Evolutionary conservation across 495 filamentous ascomycete species (phyloP), one percentile per base, ranked within the genome.

Genomic region (Cetradonia linearis): DNA sequence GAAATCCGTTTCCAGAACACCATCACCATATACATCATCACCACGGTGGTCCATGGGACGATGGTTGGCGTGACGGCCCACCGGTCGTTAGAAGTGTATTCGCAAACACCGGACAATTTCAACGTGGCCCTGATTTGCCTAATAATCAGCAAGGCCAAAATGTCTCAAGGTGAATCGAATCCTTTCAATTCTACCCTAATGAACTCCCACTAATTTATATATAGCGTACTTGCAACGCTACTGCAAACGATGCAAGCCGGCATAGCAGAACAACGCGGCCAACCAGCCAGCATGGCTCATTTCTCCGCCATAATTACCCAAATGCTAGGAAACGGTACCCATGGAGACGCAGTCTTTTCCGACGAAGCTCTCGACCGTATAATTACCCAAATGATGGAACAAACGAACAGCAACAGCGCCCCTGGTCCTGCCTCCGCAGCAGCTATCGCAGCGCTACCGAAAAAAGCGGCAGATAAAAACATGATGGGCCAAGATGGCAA

Each of bases 301-400:
- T 69, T 73, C 31, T 64, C 74, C 27, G 75, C 71, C 10, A 55
- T 81, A 27, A 66, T 87, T 42, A 69, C 72, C 30, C 70, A 74
- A 6, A 62, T 92, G 38, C 69, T 90, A 42, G 73, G 72, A 23
- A 70, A 71, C 34, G 82, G 76, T 9, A 76, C 77, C 6, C 76
- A 80, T 57, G 89, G 89, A 16, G 92, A 97, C 70, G 88, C 84
- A n/a, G 93, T 96, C 1, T 95, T 89, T 67, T 84, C 86, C 1
- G 89, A 96, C 74, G 91, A 93, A 72, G 90, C 88, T 16, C 73
- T 97, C 1, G 92, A 98, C 69, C 83, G 87, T 36, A 86, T 98
- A 60, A 86, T 98, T 46, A 85, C 89, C 1, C 81, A 87, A 61
- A 75, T 98, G 34, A 89, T 96, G 81, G 92, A 96, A 65, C 83